Conservation (phyloP, 2,329 filamentous ascomycete genomes). For the Xylariaceae sp. region DNA sequence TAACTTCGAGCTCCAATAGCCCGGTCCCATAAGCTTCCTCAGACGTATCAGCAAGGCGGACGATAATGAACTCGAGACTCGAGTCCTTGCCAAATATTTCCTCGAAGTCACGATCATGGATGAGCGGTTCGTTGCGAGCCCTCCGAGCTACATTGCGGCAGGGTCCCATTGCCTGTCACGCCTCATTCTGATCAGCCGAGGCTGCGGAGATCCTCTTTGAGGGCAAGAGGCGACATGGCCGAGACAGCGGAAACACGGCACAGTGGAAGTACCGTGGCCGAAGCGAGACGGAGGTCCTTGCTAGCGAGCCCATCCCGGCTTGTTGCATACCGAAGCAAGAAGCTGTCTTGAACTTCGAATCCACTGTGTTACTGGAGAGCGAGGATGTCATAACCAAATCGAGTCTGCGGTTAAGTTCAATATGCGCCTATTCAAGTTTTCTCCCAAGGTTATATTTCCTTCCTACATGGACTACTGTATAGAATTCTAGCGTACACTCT, state of each 20-base stretch:
- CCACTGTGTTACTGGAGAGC: no score
- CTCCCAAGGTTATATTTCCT: no score
- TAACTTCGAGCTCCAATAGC: constrained; percentile 91
- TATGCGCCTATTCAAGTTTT: no score
- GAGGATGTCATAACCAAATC: no score
- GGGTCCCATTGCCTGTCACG: constrained; percentile 89
- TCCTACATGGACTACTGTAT: no score
- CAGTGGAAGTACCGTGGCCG: constrained; percentile 39
- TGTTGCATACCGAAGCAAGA: no score
- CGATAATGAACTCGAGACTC: constrained; percentile 91
- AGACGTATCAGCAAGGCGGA: constrained; percentile 96
- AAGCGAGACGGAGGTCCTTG: constrained; percentile 33
- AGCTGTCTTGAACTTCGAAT: no score
- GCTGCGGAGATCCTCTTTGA: constrained; percentile 31
- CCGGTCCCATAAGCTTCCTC: constrained; percentile 98
- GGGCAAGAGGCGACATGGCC: constrained; percentile 24
- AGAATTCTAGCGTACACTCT: no score
- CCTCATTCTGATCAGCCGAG: constrained; percentile 77
- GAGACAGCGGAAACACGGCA: constrained; percentile 12
- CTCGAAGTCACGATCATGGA: constrained; percentile 96
- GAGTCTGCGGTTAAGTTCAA: no score
- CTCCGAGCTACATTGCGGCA: constrained; percentile 83
- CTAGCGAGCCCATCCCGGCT: constrained; percentile 43
- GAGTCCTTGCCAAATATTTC: constrained; percentile 96
- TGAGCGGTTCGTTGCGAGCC: constrained; percentile 87